These are phyloP conservation scores for Tremella yokohamensis DNA, from an alignment of 768 basidiomycete species.

Conservation along the genomic window DNA sequence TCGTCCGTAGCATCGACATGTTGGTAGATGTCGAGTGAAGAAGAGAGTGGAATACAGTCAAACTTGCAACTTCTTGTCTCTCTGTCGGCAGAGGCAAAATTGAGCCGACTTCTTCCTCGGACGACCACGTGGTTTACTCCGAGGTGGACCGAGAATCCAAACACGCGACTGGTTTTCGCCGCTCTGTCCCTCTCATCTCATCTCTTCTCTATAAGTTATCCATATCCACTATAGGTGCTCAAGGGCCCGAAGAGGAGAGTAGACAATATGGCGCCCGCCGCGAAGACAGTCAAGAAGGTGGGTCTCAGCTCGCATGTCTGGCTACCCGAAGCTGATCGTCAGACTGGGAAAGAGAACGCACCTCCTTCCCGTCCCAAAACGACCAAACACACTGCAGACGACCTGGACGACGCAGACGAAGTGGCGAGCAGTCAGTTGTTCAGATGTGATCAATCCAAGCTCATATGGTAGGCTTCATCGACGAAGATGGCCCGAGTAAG, in stretches of 20 bases:
- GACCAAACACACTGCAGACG: background rate
- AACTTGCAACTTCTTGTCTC: too few relatives aligned
- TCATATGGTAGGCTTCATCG: background rate
- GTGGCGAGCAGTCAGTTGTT: background rate
- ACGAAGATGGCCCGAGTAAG: slow-evolving; percentile 1
- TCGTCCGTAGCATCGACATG: slow-evolving; percentile 52
- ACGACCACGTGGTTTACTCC: too few relatives aligned
- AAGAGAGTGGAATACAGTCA: too few relatives aligned
- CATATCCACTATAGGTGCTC: too few relatives aligned
- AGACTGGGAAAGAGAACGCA: slow-evolving; percentile 1
- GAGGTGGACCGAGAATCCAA: too few relatives aligned
- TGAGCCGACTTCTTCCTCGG: too few relatives aligned
- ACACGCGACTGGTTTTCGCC: too few relatives aligned
- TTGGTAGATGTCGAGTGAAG: background rate
- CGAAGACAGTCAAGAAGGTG: background rate
- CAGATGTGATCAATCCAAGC: background rate
- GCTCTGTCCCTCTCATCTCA: too few relatives aligned
- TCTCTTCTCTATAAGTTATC: too few relatives aligned
- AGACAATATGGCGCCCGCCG: background rate
- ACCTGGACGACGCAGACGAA: background rate
- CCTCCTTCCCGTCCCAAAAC: background rate
- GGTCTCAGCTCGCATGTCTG: too few relatives aligned
- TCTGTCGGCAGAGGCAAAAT: too few relatives aligned
- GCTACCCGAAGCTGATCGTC: background rate
- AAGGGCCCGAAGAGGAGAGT: too few relatives aligned